phyloP scores from a whole-genome alignment of 164 flowering plant genomes.

The Nymphaea colorata region DNA sequence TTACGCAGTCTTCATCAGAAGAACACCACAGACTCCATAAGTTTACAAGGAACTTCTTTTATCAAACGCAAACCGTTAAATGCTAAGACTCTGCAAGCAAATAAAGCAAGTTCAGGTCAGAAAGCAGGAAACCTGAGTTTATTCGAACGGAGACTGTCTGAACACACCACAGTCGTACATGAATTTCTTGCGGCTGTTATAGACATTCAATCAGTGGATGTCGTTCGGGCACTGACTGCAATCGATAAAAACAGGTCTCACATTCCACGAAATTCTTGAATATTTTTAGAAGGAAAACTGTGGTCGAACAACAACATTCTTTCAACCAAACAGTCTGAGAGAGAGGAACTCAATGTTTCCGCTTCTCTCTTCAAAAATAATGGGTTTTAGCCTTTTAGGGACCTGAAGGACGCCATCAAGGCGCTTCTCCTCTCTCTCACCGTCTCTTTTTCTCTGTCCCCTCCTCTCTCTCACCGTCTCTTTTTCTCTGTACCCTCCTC shows the following conservation, averaged over 20 bases:
- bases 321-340: no score
- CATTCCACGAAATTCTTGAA: not conserved
- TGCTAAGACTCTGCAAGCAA: no score
- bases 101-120: no score
- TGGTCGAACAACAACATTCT: not conserved
- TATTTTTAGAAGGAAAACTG: not conserved
- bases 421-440: not conserved
- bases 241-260: not conserved
- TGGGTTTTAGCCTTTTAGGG: slow-evolving; percentile 42
- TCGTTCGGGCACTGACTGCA: slow-evolving; percentile 86
- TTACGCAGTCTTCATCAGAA: not conserved
- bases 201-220: slow-evolving; percentile 77
- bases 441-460: not conserved
- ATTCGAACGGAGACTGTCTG: no score
- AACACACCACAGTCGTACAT: slow-evolving; percentile 62
- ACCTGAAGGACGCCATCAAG: slow-evolving; percentile 44
- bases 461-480: no score
- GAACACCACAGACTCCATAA: not conserved
- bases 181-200: slow-evolving; percentile 87
- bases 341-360: slow-evolving; percentile 46
- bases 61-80: no score
- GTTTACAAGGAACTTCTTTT: no score
- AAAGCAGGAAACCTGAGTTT: no score
- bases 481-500: no score
- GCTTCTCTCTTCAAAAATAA: slow-evolving; percentile 62